Conservation (phyloP, 306 rosid species). For the Dryas drummondii region DNA sequence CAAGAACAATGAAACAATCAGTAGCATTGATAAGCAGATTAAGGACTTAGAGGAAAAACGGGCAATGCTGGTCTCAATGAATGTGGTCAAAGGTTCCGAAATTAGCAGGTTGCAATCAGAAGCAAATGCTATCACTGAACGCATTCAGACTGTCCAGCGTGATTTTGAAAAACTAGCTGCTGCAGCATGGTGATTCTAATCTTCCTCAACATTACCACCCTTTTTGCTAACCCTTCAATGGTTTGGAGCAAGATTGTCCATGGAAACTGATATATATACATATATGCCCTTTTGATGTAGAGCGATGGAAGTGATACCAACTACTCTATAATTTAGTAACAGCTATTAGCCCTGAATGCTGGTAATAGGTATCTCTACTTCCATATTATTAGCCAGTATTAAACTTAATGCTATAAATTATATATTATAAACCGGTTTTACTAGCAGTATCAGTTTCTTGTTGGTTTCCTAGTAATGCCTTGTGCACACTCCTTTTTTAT, state of each 20-base stretch:
- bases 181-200: background rate
- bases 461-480: background rate
- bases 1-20: background rate
- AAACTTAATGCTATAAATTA: background rate
- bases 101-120: conserved; percentile 9
- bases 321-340: background rate
- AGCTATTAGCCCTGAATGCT: background rate
- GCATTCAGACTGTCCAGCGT: conserved; percentile 4
- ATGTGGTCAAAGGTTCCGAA: background rate
- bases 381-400: background rate
- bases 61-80: background rate
- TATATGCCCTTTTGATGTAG: background rate
- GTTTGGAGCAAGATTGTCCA: background rate
- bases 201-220: background rate
- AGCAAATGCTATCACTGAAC: background rate
- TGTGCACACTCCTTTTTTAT: background rate
- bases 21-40: conserved; percentile 1
- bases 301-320: background rate
- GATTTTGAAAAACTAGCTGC: background rate
- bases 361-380: background rate
- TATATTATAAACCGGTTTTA: background rate
- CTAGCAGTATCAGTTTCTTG: background rate
- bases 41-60: conserved; percentile 16
- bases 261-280: background rate
- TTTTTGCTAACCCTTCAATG: background rate